Evolutionary conservation across 2,329 filamentous ascomycete species (phyloP), one percentile per base, ranked within the genome.

Genomic region (Pezicula radicicola): DNA sequence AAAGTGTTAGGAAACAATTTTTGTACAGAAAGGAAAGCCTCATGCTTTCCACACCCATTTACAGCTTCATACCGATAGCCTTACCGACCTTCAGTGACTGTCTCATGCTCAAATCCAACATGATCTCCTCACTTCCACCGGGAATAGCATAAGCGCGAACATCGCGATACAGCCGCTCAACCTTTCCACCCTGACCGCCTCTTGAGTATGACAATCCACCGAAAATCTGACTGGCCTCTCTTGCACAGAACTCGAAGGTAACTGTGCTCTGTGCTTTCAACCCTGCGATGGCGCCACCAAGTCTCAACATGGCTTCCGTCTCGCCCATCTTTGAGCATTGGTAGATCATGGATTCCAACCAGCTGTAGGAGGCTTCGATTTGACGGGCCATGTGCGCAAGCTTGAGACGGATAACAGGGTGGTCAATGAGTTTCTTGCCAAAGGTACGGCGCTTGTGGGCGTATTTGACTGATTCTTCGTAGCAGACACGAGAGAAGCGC

Each of bases 371-470:
- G 21, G 94, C 91, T 74, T 99, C 94, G 70, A 97, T 96, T 75
- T 97, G 94, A 52, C 94, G 87, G 3, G 91, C 93, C 94, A 99
- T 99, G 73, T 97, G 89, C 2, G 94, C 94, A 41, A 99, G 87
- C 78, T 97, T 97, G 75, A 97, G 85, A 10, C 94, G 91, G 72
- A 97, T 97, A 63, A 97, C 94, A 3, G 93, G 91, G 73, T 99
- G 94, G 61, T 97, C 89, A 68, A 97, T 94, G 60, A 99, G 87
- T 67, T 89, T 91, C 81, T 96, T 94, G 76, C 92, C 92, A 66
- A 99, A 99, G 1, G 94, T 97, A 63, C 85, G 85, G 62, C 94
- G 90, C 84, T 99, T 99, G 84, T 94, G 89, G 56, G 91, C 92
- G 75, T 97, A 99, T 72, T 95, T 95, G 71, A 97, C 83, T 21